phyloP scores from a whole-genome alignment of 2,329 filamentous ascomycete genomes.

The Aspergillus sp. region DNA sequence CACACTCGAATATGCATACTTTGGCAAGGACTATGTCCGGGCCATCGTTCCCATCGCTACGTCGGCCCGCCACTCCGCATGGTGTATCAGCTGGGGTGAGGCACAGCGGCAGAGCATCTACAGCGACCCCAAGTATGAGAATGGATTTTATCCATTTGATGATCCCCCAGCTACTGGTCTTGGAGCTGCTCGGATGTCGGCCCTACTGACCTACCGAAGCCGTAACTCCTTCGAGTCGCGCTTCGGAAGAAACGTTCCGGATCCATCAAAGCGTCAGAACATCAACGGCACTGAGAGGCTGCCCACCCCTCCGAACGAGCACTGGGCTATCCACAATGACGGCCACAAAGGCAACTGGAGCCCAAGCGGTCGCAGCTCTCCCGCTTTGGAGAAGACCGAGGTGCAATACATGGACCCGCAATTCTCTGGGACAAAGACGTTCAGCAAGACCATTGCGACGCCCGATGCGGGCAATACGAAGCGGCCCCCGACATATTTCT shows the following conservation, averaged over 20 bases:
- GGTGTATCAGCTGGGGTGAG: constrained; percentile 65
- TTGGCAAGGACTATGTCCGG: constrained; percentile 66
- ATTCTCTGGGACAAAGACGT: constrained; percentile 67
- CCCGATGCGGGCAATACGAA: constrained; percentile 33
- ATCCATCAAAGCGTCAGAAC: constrained; percentile 79
- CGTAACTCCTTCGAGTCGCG: constrained; percentile 95
- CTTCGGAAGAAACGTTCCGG: constrained; percentile 90
- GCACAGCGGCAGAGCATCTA: constrained; percentile 75
- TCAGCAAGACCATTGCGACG: constrained; percentile 51
- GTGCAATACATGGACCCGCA: constrained; percentile 65
- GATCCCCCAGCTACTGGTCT: constrained; percentile 87
- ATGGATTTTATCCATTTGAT: constrained; percentile 88
- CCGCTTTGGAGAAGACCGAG: constrained; percentile 31
- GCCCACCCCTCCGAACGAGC: constrained; percentile 67
- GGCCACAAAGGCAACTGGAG: constrained; percentile 68
- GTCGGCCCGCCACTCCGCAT: constrained; percentile 60
- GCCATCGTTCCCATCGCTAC: constrained; percentile 61
- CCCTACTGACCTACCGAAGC: constrained; percentile 91
- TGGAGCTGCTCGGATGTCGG: constrained; percentile 94
- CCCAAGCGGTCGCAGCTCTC: constrained; percentile 40
- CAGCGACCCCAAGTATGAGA: constrained; percentile 96
- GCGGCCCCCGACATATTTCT: constrained; percentile 83
- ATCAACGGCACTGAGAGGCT: constrained; percentile 71
- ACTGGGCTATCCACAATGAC: constrained; percentile 83
- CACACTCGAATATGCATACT: constrained; percentile 67